Evolutionary conservation across 345 rosid genomes (phyloP), one percentile per base, ranked within the genome.

Genomic region (Theobroma cacao): DNA sequence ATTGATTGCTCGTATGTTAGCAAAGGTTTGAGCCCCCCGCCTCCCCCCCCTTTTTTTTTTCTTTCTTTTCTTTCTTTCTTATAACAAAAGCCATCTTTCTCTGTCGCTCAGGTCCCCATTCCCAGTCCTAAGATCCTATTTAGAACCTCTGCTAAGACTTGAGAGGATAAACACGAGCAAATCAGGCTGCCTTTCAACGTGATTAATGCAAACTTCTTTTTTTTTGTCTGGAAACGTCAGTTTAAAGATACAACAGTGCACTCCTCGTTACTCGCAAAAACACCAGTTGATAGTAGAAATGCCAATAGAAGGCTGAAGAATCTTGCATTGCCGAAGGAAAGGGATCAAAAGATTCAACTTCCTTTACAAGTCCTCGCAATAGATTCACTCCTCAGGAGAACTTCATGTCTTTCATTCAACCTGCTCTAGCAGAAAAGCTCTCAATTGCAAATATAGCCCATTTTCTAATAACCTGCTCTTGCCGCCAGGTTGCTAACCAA

Each of bases 401-500:
- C 75, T 28, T 69, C 58, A 70, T 48, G 28, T 48, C 48, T 3
- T 52, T 10, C 41, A 17, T 30, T 24, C 13, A 9, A 71, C 5
- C 60, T 50, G 61, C 75, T 71, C n/a, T 22, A 33, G 26, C 4
- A 20, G 45, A 30, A 31, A 52, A 31, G 17, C 30, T 71, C 55
- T 7, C 43, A 15, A 36, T 0, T 12, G 43, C 26, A 22, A n/a
- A 52, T 56, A 55, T 22, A 55, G 47, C 17, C 14, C 53, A 56
- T 20, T n/a, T 75, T 3, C 59, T n/a, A n/a, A n/a, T n/a, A n/a
- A n/a, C n/a, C n/a, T n/a, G n/a, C n/a, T n/a, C 59, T 22, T 30
- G 12, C 40, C 18, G 43, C 24, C 43, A 47, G 24, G 31, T 26
- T 45, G 59, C 70, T 75, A 75, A 20, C 78, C 70, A 61, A 75